Base-by-base conservation (phyloP, 768 basidiomycete genomes). In the Amanita pallidorosea region DNA sequence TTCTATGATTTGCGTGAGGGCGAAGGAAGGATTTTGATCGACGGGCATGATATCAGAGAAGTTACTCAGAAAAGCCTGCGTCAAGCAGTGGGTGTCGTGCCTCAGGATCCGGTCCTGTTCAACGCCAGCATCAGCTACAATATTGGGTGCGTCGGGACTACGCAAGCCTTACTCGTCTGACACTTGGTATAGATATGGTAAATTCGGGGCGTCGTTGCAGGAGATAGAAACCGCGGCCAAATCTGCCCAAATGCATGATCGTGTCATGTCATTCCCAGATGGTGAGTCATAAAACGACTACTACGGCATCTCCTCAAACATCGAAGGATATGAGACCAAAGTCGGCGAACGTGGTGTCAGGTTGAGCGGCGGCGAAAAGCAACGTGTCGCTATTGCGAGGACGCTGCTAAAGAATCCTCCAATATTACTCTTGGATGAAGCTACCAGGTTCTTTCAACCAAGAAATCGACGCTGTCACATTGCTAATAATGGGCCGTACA, bases 291-390 rank as follows among this genome's bases (percentile, higher is more conserved):
- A 25, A 11, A 22, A 33, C 37, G 2, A 33, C 31, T 18, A 31
- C 45, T n/a, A 20, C 49, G 40, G 50, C 51, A 41, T 54, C 7
- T 22, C 46, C 44, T 41, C 46, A 27, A 6, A 34, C 50, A 25
- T 38, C 31, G 4, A 42, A 75, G 75, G 77, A 6, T 94, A 93
- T 62, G 76, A 87, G 29, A 94, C 92, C 18, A 80, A 83, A 58
- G 83, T 93, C 29, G 92, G 92, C n/a, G 92, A 94, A 66, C 74
- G 92, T 20, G 92, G 91, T 17, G 79, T 93, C 15, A 69, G 91
- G 37, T 67, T 94, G 31, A 84, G 81, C 53, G 92, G 91, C 3
- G 92, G 92, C 8, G 90, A 94, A 70, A 90, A 90, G 67, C 89
- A 93, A 63, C 75, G 90, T 17, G 87, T 92, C 1, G 85, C 89